These are phyloP conservation scores for Saccharomyces hybrid DNA, from an alignment of 1,139 yeast species.

Conservation along the genomic window DNA sequence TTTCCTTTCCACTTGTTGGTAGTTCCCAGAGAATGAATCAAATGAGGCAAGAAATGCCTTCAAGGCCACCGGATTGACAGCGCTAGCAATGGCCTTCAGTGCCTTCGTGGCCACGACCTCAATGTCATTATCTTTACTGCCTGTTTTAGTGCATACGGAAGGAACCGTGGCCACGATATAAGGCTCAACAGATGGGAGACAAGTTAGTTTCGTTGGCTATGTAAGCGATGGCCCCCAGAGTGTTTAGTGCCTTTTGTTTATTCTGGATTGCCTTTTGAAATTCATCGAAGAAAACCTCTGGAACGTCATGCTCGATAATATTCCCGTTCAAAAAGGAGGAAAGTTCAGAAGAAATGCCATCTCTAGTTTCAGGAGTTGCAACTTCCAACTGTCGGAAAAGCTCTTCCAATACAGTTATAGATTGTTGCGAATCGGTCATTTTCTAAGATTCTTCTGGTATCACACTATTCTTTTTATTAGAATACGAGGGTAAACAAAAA, in stretches of 20 bases:
- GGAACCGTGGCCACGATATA: conserved; percentile 68
- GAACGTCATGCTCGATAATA: conserved; percentile 95
- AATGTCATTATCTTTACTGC: conserved; percentile 77
- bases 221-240: conserved; percentile 73
- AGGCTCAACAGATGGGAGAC: conserved; percentile 91
- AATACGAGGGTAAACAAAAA: background rate
- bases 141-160: conserved; percentile 65
- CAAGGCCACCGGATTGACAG: conserved; percentile 86
- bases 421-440: conserved; percentile 37
- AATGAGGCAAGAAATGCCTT: conserved; percentile 79
- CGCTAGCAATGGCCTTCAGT: conserved; percentile 63
- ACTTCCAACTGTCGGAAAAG: conserved; percentile 84
- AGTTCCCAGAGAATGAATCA: conserved; percentile 56
- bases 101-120: conserved; percentile 66
- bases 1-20: conserved; percentile 97
- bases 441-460: conserved; percentile 3
- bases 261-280: conserved; percentile 64
- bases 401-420: conserved; percentile 72
- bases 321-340: conserved; percentile 90
- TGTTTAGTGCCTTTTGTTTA: conserved; percentile 72
- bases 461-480: background rate
- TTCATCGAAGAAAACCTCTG: conserved; percentile 71
- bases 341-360: conserved; percentile 78
- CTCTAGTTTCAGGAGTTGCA: conserved; percentile 73
- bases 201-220: conserved; percentile 74